Base-by-base conservation (phyloP, 805 yeast species). In the Scheffersomyces stipitis region DNA sequence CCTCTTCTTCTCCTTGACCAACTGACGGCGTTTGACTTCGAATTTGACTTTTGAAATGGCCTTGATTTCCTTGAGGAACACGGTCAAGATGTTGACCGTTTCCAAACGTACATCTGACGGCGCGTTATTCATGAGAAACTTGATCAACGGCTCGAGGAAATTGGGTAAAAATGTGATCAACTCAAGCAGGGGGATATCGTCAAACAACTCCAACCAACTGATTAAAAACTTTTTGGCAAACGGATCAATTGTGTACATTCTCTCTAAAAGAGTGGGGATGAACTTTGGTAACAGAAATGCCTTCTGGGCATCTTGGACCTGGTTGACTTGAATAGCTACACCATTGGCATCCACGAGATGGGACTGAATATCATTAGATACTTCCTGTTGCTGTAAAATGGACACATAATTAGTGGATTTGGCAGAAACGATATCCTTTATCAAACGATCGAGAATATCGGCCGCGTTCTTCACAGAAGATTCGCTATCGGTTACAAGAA, bases 381-480 rank as follows among this genome's bases (percentile, higher is more conserved):
- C 53, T 55, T 72, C 47, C 27, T 62, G 63, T 33, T 69, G 73
- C 23, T 79, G 81, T 27, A 88, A 75, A 1, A 85, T 75, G 14
- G 91, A 83, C 2, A 88, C 81, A 60, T 88, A 91, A 13, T 83
- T 83, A 1, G 96, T 81, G 0, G 97, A 95, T 54, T 90, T 87
- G 45, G 95, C 98, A 32, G 95, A 85, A 0, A 91, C 96, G 30
- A 93, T 90, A 58, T 93, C 99, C 58, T 93, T 90, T 49, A 93
- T 80, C 41, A 93, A 71, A 23, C 97, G 62, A 60, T 93, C 97
- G 44, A 93, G 74, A 30, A 93, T 74, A 60, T 90, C 96, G 4
- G 98, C 97, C 7, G 96, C 99, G 51, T 89, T 91, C 52, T 90
- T 86, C 20, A 93, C 97, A 26, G 95, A 82, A 29, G 84, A 79